phyloP scores from a whole-genome alignment of 2,329 filamentous ascomycete genomes.

The Hypocrella siamensis region DNA sequence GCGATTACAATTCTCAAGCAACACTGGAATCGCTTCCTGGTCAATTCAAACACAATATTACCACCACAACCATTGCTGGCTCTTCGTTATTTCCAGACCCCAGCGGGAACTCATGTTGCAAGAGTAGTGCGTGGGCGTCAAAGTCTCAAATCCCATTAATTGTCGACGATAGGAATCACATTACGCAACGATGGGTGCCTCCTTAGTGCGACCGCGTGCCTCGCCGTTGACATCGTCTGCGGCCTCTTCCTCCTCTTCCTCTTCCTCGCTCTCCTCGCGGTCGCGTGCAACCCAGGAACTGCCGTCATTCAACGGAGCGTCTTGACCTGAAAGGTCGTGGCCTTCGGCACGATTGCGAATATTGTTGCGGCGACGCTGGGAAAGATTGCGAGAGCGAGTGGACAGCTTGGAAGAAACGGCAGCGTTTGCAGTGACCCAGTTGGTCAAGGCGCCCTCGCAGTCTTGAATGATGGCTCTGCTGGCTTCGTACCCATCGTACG shows the following conservation, averaged over 20 bases:
- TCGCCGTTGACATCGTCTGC: slow-evolving; percentile 40
- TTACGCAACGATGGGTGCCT: slow-evolving; percentile 28
- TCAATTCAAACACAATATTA: too few relatives aligned
- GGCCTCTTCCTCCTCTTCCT: slow-evolving; percentile 41
- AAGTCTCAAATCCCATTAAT: too few relatives aligned
- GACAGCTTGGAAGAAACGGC: slow-evolving; percentile 79
- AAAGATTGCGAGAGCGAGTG: slow-evolving; percentile 72
- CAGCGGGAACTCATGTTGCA: too few relatives aligned
- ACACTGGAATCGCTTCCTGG: too few relatives aligned
- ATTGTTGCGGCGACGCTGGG: slow-evolving; percentile 65
- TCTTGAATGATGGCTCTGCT: slow-evolving; percentile 99
- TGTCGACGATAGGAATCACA: too few relatives aligned
- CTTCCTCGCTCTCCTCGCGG: slow-evolving; percentile 48
- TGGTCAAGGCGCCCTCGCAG: slow-evolving; percentile 91
- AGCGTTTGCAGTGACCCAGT: slow-evolving; percentile 88
- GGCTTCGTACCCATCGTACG: slow-evolving; percentile 95
- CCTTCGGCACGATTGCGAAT: slow-evolving; percentile 51
- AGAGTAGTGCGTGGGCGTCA: too few relatives aligned
- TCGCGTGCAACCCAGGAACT: slow-evolving; percentile 75
- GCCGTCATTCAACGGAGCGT: slow-evolving; percentile 59
- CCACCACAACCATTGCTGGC: too few relatives aligned
- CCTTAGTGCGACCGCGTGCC: slow-evolving; percentile 37
- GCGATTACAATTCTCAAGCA: too few relatives aligned
- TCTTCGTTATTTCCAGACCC: too few relatives aligned
- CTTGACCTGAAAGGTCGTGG: slow-evolving; percentile 70